Evolutionary conservation across 2,329 filamentous ascomycete genomes (phyloP).

Genomic region (Cephalotrichum gorgonifer): DNA sequence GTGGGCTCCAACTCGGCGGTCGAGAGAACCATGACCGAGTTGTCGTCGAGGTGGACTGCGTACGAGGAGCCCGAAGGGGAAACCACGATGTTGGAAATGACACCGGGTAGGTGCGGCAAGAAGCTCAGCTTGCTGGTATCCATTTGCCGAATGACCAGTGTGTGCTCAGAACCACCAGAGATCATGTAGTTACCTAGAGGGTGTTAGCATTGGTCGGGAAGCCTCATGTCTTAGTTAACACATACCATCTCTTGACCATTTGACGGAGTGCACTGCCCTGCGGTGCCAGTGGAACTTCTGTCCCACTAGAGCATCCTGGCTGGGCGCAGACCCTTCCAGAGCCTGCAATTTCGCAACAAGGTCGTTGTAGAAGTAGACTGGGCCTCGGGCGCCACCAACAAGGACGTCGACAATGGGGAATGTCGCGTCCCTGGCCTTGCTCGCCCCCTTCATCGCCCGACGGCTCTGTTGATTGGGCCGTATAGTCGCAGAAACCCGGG

Average conservation of each 20-base stretch:
- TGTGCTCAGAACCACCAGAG: constrained; percentile 83
- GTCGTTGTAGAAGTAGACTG: constrained; percentile 74
- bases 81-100: constrained; percentile 75
- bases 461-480: constrained; percentile 12
- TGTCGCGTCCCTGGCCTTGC: constrained; percentile 8
- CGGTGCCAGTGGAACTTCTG: constrained; percentile 87
- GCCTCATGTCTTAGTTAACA: not conserved
- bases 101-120: constrained; percentile 80
- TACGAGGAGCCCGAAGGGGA: constrained; percentile 75
- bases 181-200: constrained; percentile 76
- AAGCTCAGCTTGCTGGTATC: constrained; percentile 75
- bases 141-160: constrained; percentile 86
- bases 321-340: constrained; percentile 23
- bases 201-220: not conserved
- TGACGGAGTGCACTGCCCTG: constrained; percentile 69
- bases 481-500: constrained; percentile 29
- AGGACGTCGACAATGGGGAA: constrained; percentile 55
- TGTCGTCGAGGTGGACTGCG: constrained; percentile 77
- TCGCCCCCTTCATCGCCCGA: constrained; percentile 10
- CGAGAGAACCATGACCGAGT: constrained; percentile 82
- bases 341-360: constrained; percentile 48
- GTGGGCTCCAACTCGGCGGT: constrained; percentile 82
- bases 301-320: constrained; percentile 40
- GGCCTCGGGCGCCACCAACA: constrained; percentile 66
- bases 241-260: constrained; percentile 85